phyloP scores from a whole-genome alignment of 441 rosid genomes.

The Adansonia madagascariensis region DNA sequence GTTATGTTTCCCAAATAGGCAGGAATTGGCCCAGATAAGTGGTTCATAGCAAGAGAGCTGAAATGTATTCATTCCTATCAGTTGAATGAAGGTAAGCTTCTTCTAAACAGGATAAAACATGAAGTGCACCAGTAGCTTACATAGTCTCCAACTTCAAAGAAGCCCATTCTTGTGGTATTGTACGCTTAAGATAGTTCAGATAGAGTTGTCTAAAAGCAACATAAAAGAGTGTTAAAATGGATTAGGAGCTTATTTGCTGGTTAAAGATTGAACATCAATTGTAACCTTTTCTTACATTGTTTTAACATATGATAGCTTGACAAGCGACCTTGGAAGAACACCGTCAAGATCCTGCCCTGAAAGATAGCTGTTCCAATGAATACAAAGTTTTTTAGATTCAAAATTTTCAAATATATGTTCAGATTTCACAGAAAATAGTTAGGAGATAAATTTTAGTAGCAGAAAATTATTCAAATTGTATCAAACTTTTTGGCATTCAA shows the following conservation, averaged over 20 bases:
- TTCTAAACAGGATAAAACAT: neutral
- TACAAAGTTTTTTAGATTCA: constrained; percentile 2
- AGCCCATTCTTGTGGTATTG: constrained; percentile 49
- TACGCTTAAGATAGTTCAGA: constrained; percentile 44
- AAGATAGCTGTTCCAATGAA: constrained; percentile 32
- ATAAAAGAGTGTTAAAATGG: neutral
- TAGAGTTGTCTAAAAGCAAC: constrained; percentile 31
- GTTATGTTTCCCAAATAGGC: constrained; percentile 39
- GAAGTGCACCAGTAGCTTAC: constrained; percentile 37
- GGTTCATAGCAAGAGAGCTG: constrained; percentile 43
- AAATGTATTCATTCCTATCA: constrained; percentile 12
- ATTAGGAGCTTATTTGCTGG: neutral
- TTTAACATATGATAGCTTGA: constrained; percentile 40
- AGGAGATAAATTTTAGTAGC: neutral
- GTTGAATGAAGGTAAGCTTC: neutral
- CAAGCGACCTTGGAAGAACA: constrained; percentile 38
- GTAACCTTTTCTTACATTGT: constrained; percentile 36
- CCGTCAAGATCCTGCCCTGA: constrained; percentile 49
- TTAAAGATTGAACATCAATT: constrained; percentile 15
- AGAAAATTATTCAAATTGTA: neutral
- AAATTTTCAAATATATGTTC: neutral
- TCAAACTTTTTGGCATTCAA: neutral
- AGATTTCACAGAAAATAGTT: neutral
- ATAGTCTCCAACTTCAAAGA: constrained; percentile 36
- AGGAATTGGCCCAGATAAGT: constrained; percentile 47